Base-by-base conservation (phyloP, 441 rosid species). In the Pelargonium australe region DNA sequence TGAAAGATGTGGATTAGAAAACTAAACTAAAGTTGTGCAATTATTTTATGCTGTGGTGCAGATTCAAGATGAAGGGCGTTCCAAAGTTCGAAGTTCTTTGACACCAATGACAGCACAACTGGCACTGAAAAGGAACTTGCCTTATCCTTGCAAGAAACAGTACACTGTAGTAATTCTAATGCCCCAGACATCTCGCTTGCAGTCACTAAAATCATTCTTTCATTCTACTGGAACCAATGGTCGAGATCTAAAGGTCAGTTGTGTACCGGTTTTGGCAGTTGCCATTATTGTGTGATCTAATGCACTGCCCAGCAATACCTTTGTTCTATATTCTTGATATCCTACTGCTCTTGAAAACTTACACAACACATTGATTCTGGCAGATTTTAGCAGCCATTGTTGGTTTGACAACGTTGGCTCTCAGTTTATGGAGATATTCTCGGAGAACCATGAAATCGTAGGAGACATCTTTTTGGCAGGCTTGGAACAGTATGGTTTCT, bases 41-140 rank as follows among this genome's bases (percentile, higher is more conserved):
- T 19, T 57, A 7, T 53, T 47, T 23, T 7, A 41, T 68, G 65
- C 31, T 37, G 17, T 47, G 65, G 31, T 44, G 71, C 80, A 93
- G 98, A 68, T 83, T 76, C 90, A 86, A 71, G 98, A 93, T 74
- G 89, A 90, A 80, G 92, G 96, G 73, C 90, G 97, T 49, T 63
- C 79, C 31, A 82, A 73, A 73, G 86, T 90, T 73, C 84, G 94
- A 83, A 83, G 82, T 64, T 84, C 90, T 49, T 85, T 93, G 53
- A 49, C 91, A 12, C 85, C 87, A 47, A 63, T 73, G 61, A 80
- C 90, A 51, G 88, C 85, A 7, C 91, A 81, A 75, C 81, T 69
- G 12, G 86, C 91, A 37, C 74, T 93, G 72, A 88, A 82, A 75
- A 80, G 92, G 65, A 81, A 85, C 71, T 73, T 93, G 70, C 97